Percentiles rank a stretch among this genome's conserved stretches.
Conservation (phyloP, 441 rosid species). For the Iberis amara region DNA sequence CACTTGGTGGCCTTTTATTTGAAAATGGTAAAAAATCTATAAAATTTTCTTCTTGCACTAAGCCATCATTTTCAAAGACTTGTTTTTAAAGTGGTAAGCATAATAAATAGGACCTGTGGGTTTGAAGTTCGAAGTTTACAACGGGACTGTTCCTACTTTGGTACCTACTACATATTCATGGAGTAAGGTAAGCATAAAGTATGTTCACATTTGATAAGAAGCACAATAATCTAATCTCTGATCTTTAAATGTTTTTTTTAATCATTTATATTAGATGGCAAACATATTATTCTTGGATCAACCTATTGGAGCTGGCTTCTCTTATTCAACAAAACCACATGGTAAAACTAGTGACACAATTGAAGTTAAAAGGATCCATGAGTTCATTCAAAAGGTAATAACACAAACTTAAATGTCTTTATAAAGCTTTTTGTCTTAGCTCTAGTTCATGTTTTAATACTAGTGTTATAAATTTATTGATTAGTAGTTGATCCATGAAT, state of each 20-base stretch:
- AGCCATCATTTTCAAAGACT: too few species aligned
- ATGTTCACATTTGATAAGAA: too few species aligned
- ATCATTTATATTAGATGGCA: slow-evolving; percentile 23
- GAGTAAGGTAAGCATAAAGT: slow-evolving; percentile 43
- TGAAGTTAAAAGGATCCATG: slow-evolving; percentile 30
- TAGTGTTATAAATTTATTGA: too few species aligned
- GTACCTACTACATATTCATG: slow-evolving; percentile 31
- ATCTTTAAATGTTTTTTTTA: too few species aligned
- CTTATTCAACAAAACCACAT: slow-evolving; percentile 34
- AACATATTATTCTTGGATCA: slow-evolving; percentile 53
- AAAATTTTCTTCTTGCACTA: too few species aligned
- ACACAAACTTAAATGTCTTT: too few species aligned
- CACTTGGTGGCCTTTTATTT: not conserved
- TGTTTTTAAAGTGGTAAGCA: not conserved
- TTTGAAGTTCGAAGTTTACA: slow-evolving; percentile 36
- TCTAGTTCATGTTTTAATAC: too few species aligned
- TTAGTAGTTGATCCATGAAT: too few species aligned
- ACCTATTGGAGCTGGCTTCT: slow-evolving; percentile 59
- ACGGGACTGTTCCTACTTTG: slow-evolving; percentile 51
- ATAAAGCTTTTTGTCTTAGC: too few species aligned
- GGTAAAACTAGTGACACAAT: slow-evolving; percentile 31
- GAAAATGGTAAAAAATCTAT: slow-evolving; percentile 34
- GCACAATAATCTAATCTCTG: too few species aligned
- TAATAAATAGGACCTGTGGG: slow-evolving; percentile 43
- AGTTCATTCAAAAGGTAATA: slow-evolving; percentile 41